A percentile compares a stretch with the other conserved stretches of the same genome.
Evolutionary conservation across 371 early-diverging fungal genomes (phyloP).

Genomic region (Mortierella sp.): DNA sequence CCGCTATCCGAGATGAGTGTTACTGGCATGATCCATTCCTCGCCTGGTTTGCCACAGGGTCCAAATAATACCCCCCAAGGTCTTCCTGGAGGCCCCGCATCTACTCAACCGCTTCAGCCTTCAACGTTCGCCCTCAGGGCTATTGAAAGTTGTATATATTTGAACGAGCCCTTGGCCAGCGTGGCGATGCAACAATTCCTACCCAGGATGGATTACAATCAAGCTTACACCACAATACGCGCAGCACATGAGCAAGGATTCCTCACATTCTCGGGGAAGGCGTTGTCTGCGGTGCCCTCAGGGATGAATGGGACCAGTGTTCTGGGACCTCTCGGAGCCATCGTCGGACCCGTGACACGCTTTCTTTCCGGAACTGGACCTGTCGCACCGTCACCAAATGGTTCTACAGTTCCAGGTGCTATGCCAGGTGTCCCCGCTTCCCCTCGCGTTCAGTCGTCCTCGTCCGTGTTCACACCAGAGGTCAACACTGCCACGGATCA

Average conservation of each 20-base stretch:
- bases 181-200: constrained; percentile 43
- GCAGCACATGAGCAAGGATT: constrained; percentile 36
- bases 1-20: not conserved
- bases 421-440: not conserved
- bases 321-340: not conserved
- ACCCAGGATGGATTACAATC: constrained; percentile 33
- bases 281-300: not conserved
- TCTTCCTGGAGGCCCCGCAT: not conserved
- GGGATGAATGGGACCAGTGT: not conserved
- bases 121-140: constrained; percentile 31
- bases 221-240: constrained; percentile 26
- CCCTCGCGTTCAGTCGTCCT: constrained; percentile 19
- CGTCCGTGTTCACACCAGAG: constrained; percentile 21
- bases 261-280: constrained; percentile 16
- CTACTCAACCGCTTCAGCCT: constrained; percentile 4
- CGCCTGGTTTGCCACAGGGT: constrained; percentile 7
- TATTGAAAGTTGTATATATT: constrained; percentile 36
- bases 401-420: too few relatives aligned
- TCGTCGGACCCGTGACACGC: not conserved
- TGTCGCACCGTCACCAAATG: not conserved
- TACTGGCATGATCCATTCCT: not conserved
- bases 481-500: not conserved
- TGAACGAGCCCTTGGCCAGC: constrained; percentile 38
- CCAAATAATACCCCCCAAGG: not conserved
- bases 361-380: not conserved